phyloP scores from a whole-genome alignment of 768 basidiomycete species.

The Paxillus ammoniavirescens region DNA sequence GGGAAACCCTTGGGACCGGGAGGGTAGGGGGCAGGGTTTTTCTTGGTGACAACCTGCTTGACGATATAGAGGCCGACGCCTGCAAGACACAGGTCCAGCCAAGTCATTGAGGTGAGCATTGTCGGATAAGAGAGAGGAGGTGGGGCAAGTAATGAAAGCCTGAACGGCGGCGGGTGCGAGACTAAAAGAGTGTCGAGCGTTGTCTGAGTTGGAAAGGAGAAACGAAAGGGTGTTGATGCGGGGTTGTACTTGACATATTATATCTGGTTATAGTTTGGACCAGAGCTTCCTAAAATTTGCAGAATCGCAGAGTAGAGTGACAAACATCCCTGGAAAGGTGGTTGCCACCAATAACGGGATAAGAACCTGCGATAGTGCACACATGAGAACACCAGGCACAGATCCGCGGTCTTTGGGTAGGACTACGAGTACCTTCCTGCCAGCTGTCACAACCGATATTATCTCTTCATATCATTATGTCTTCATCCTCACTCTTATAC shows the following conservation, averaged over 20 bases:
- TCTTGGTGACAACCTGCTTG: constrained; percentile 22
- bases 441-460: no score
- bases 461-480: no score
- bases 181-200: constrained; percentile 11
- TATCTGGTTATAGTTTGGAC: background rate
- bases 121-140: background rate
- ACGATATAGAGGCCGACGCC: constrained; percentile 28
- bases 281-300: background rate
- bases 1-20: constrained; percentile 47
- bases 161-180: no score
- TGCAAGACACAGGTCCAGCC: constrained; percentile 32
- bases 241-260: background rate
- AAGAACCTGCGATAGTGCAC: no score
- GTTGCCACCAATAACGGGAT: no score
- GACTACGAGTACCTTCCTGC: no score
- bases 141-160: background rate
- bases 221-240: background rate
- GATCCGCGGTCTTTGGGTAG: no score
- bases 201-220: constrained; percentile 1
- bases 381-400: no score
- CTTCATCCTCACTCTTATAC: no score
- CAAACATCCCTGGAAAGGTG: no score
- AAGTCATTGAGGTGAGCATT: constrained; percentile 28
- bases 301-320: no score
- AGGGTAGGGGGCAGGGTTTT: constrained; percentile 32